Evolutionary conservation across 1,284 basidiomycete species (phyloP), one percentile per base, ranked within the genome.

Genomic region (Peniophora sp.): DNA sequence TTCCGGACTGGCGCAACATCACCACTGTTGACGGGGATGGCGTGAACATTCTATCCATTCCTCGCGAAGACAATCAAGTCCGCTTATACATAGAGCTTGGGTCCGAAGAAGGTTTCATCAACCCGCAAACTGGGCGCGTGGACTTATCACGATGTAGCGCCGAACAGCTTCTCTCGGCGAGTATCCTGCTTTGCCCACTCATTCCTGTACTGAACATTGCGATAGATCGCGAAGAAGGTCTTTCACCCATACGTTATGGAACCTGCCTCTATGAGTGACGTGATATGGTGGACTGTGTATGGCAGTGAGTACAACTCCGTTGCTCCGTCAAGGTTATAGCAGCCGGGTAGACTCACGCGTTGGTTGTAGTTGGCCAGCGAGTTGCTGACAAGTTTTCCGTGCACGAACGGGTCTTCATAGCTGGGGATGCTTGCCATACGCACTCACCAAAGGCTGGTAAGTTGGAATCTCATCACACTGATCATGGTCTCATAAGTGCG

Each of bases 231-330:
- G 9, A 72, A 76, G 57, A 81, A 76, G 59, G 79, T 83, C 3
- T 71, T 93, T 32, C 58, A 74, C 45, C 91, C 91, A 1, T 94
- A 81, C 64, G 72, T 64, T 10, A 74, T 93, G 39, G 67, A 76
- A 3, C 47, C 53, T 1, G 73, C 37, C 8, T 41, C 75, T 12
- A 75, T 77, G 2, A 69, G 80, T 20, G 64, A 68, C 12, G 72
- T 87, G 20, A 79, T 88, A 39, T 93, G 90, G 90, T 92, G 83
- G 83, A 89, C 86, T 0, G 71, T 87, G 23, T 91, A 90, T 57
- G 75, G 76, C 56, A 83, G 70, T 69, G 45, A 48, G 68, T 63
- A 3, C 14, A 12, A 3, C 9, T 10, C 41, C 6, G 3, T 14
- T 41, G 24, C 23, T 3, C 3, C 5, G 24, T 10, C 24, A 12